phyloP scores from a whole-genome alignment of 2,329 filamentous ascomycete species.

The Aspergillus sp. region DNA sequence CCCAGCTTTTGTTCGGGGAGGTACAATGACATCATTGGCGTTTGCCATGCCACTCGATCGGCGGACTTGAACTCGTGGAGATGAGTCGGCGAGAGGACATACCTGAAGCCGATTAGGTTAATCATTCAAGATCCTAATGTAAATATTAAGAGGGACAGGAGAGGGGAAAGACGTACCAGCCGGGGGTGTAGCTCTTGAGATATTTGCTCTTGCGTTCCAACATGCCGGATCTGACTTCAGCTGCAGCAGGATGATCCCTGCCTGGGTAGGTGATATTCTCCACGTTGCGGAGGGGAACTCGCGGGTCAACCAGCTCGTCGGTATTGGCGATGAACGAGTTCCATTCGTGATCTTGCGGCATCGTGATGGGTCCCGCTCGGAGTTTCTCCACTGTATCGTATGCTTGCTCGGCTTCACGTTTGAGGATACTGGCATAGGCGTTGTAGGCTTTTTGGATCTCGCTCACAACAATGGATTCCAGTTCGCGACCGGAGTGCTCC shows the following conservation, averaged over 20 bases:
- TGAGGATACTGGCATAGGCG: slow-evolving; percentile 84
- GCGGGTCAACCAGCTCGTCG: slow-evolving; percentile 81
- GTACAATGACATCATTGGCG: slow-evolving; percentile 93
- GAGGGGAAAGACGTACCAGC: slow-evolving; percentile 62
- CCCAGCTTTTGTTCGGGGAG: slow-evolving; percentile 93
- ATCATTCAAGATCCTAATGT: neutral
- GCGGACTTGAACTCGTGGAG: slow-evolving; percentile 99
- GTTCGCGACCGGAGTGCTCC: slow-evolving; percentile 86
- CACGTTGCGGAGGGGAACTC: slow-evolving; percentile 68
- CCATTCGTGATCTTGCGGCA: slow-evolving; percentile 95
- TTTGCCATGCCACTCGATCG: slow-evolving; percentile 74
- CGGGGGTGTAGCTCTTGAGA: slow-evolving; percentile 91
- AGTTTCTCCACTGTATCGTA: slow-evolving; percentile 76
- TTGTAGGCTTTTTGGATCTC: slow-evolving; percentile 99
- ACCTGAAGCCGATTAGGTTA: slow-evolving; percentile 52
- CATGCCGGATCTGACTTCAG: slow-evolving; percentile 84
- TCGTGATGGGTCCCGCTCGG: slow-evolving; percentile 77
- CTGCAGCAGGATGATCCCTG: slow-evolving; percentile 73
- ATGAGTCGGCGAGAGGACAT: slow-evolving; percentile 92
- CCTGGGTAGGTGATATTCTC: slow-evolving; percentile 89
- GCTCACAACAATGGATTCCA: slow-evolving; percentile 93
- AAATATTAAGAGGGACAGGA: neutral
- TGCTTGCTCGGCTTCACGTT: slow-evolving; percentile 80
- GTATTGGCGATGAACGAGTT: slow-evolving; percentile 72
- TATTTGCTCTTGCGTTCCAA: slow-evolving; percentile 98